These are phyloP conservation scores for Acer negundo DNA, from an alignment of 345 rosid genomes.

Conservation along the genomic window DNA sequence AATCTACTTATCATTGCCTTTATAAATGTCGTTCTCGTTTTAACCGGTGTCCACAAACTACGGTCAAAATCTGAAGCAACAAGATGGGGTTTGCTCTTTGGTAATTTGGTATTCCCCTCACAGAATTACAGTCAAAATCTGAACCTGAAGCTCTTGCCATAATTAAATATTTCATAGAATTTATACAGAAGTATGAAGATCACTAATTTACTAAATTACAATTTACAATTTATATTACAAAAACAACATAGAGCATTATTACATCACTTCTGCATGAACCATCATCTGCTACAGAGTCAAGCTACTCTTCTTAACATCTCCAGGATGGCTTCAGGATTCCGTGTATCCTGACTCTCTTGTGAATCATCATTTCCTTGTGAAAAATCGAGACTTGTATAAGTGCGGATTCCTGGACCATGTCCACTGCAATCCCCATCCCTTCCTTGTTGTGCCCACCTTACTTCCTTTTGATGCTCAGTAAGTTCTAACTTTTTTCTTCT, in stretches of 20 bases:
- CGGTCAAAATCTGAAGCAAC: too few relatives aligned
- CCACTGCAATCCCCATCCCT: conserved; percentile 44
- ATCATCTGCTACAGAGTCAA: background rate
- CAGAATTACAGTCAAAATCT: too few relatives aligned
- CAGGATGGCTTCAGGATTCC: conserved; percentile 30
- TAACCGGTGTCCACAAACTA: too few relatives aligned
- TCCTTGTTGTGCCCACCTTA: conserved; percentile 57
- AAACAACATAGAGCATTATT: background rate
- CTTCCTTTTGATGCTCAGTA: conserved; percentile 59
- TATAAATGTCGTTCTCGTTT: too few relatives aligned
- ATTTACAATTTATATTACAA: too few relatives aligned
- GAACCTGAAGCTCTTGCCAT: background rate
- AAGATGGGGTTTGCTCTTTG: too few relatives aligned
- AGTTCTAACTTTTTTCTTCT: conserved; percentile 45
- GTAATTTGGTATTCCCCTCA: too few relatives aligned
- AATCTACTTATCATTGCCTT: too few relatives aligned
- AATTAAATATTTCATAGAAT: too few relatives aligned
- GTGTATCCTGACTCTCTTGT: conserved; percentile 40
- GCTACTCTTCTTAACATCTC: conserved; percentile 28
- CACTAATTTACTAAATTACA: too few relatives aligned
- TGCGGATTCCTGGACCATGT: conserved; percentile 52
- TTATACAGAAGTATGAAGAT: too few relatives aligned
- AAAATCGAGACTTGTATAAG: conserved; percentile 51
- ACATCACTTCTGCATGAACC: background rate
- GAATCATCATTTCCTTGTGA: conserved; percentile 52